phyloP scores from a whole-genome alignment of 2,329 filamentous ascomycete genomes.

The Fragosphaeria purpurea region DNA sequence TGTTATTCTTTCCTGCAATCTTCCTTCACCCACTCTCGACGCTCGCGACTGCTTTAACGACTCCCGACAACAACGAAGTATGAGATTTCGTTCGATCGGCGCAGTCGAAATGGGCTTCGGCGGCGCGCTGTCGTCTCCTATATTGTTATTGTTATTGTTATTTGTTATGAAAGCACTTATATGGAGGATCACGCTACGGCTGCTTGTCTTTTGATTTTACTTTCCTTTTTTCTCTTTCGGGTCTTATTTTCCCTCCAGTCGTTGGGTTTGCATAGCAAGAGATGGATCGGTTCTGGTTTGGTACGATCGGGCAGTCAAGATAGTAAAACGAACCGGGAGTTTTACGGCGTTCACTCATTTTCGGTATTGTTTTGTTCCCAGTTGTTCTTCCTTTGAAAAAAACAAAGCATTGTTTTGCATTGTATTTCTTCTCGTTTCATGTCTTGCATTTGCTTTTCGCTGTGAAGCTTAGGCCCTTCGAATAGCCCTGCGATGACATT shows the following conservation, averaged over 20 bases:
- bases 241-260: background rate
- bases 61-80: too few relatives aligned
- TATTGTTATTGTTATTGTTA: slow-evolving; percentile 1
- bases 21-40: too few relatives aligned
- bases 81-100: too few relatives aligned
- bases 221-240: background rate
- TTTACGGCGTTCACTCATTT: background rate
- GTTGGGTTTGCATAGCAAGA: slow-evolving; percentile 5
- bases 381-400: too few relatives aligned
- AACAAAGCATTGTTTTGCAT: background rate
- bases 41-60: too few relatives aligned
- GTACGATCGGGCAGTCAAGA: background rate
- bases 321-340: background rate
- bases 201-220: background rate
- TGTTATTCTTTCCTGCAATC: too few relatives aligned
- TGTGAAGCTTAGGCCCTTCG: background rate
- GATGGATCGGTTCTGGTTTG: slow-evolving; percentile 2
- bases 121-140: background rate
- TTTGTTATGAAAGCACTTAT: background rate
- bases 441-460: background rate
- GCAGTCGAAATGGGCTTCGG: too few relatives aligned
- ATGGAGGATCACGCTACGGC: too few relatives aligned
- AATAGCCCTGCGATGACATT: too few relatives aligned
- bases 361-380: too few relatives aligned
- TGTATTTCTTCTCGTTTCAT: background rate